These are phyloP conservation scores for Cladorrhinum sp. DNA, from an alignment of 2,329 filamentous ascomycete genomes.

Conservation along the genomic window DNA sequence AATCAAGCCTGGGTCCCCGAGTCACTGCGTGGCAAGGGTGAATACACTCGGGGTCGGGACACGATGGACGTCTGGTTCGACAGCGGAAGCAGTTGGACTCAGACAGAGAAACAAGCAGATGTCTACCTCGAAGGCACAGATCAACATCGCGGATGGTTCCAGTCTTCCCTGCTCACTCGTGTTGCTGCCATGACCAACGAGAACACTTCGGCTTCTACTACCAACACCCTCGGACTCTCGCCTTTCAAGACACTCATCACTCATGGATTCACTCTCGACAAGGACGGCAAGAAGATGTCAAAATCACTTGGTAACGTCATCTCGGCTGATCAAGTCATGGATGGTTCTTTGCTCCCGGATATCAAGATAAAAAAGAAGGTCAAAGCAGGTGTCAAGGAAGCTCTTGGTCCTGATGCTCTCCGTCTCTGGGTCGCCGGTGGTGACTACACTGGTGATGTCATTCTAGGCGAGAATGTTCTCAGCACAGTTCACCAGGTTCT, in stretches of 20 bases:
- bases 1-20: conserved; percentile 75
- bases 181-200: conserved; percentile 59
- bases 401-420: conserved; percentile 80
- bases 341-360: conserved; percentile 72
- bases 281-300: conserved; percentile 95
- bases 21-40: conserved; percentile 51
- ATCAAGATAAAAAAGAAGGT: conserved; percentile 55
- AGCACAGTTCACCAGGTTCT: conserved; percentile 72
- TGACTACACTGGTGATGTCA: conserved; percentile 86
- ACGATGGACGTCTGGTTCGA: conserved; percentile 99
- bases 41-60: conserved; percentile 75
- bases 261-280: conserved; percentile 90
- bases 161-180: conserved; percentile 87
- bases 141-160: conserved; percentile 98
- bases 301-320: conserved; percentile 93
- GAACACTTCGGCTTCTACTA: conserved; percentile 28
- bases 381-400: conserved; percentile 52
- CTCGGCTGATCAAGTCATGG: conserved; percentile 77
- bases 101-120: conserved; percentile 61
- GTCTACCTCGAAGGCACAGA: conserved; percentile 93
- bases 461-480: conserved; percentile 75
- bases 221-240: conserved; percentile 41
- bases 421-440: conserved; percentile 88
- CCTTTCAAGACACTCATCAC: conserved; percentile 91
- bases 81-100: conserved; percentile 89